Evolutionary conservation across 2,329 filamentous ascomycete species (phyloP).

Genomic region (Apiospora saccharicola): DNA sequence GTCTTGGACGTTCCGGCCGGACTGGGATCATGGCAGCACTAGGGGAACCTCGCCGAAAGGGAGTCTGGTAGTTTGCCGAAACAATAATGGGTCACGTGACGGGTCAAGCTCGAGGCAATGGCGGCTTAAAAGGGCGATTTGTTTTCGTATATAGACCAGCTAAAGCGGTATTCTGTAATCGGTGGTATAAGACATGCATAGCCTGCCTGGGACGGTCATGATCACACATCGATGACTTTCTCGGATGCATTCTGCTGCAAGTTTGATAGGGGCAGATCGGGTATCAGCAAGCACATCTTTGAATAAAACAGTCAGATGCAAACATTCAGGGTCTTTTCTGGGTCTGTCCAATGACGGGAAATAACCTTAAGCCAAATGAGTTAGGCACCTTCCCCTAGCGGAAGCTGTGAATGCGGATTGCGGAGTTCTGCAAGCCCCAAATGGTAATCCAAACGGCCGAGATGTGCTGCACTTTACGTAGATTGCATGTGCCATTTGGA

Average conservation of each 20-base stretch:
- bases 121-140: too few relatives aligned
- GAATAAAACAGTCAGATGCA: neutral
- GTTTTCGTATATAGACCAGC: too few relatives aligned
- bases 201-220: neutral
- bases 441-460: neutral
- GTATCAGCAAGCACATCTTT: neutral
- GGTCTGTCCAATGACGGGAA: neutral
- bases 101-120: neutral
- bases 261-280: neutral
- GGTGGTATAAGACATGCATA: neutral
- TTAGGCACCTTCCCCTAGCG: constrained; percentile 7
- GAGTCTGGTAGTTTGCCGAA: neutral
- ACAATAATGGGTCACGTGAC: neutral
- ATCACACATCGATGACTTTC: neutral
- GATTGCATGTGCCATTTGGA: constrained; percentile 6
- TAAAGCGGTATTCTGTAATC: too few relatives aligned
- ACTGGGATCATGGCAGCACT: neutral
- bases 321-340: neutral
- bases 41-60: neutral
- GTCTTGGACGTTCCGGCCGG: neutral
- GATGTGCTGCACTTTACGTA: neutral
- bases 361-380: constrained; percentile 9
- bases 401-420: neutral
- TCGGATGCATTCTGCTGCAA: neutral
- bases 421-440: neutral